Conservation (phyloP, 2,329 filamentous ascomycete species). For the Daldinia eschscholtzii region DNA sequence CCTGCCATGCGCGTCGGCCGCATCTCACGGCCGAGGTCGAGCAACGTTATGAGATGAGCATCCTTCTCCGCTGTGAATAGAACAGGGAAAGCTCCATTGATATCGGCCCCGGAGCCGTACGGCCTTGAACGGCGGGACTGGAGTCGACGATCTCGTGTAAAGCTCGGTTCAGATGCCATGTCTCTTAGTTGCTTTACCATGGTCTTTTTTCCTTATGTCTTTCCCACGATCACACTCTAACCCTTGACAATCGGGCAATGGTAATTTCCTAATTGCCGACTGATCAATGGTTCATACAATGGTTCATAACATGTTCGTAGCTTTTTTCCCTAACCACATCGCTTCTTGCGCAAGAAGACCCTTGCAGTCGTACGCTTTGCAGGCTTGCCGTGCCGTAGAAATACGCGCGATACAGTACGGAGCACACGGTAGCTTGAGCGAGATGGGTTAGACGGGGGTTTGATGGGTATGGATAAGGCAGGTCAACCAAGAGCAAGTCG, state of each 20-base stretch:
- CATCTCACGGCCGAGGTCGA: slow-evolving; percentile 31
- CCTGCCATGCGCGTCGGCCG: slow-evolving; percentile 20
- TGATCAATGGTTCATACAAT: slow-evolving; percentile 36
- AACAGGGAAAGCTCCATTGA: slow-evolving; percentile 22
- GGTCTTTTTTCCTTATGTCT: slow-evolving; percentile 15
- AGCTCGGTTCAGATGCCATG: slow-evolving; percentile 34
- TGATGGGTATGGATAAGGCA: slow-evolving; percentile 38
- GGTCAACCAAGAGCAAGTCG: slow-evolving; percentile 36
- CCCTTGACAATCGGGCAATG: slow-evolving; percentile 26
- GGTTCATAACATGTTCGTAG: slow-evolving; percentile 28
- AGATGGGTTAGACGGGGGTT: slow-evolving; percentile 16
- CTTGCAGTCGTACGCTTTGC: slow-evolving; percentile 40
- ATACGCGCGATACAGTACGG: slow-evolving; percentile 36
- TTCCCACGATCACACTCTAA: slow-evolving; percentile 33
- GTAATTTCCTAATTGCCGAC: slow-evolving; percentile 28
- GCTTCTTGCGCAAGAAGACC: slow-evolving; percentile 35
- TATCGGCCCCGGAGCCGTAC: slow-evolving; percentile 29
- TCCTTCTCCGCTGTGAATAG: slow-evolving; percentile 20
- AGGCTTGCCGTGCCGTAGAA: slow-evolving; percentile 24
- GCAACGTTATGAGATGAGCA: slow-evolving; percentile 17
- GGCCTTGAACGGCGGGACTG: slow-evolving; percentile 21
- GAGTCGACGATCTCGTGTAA: slow-evolving; percentile 9
- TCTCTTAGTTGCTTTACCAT: slow-evolving; percentile 21
- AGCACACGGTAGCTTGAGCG: slow-evolving; percentile 24
- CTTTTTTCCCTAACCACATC: slow-evolving; percentile 19